Conservation (phyloP, 495 filamentous ascomycete genomes). For the Ascodesmis nigricans region DNA sequence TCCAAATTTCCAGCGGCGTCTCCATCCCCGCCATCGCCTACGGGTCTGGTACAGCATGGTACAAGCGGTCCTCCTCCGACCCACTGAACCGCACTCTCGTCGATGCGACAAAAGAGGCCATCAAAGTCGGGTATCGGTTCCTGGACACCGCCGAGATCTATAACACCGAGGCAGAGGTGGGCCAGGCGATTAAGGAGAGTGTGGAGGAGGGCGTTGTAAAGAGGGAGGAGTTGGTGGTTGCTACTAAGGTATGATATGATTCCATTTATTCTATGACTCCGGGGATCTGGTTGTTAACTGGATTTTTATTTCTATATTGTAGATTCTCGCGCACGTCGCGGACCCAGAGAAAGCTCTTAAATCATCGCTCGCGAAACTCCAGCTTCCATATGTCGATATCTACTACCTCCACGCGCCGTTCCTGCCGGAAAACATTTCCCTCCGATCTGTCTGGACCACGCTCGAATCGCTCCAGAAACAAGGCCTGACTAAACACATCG, state of each 20-base stretch:
- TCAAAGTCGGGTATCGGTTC: constrained; percentile 24
- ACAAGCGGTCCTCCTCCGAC: constrained; percentile 1
- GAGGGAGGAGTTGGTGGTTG: constrained; percentile 24
- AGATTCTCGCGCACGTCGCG: constrained; percentile 15
- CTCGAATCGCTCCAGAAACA: constrained; percentile 27
- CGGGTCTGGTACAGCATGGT: constrained; percentile 26
- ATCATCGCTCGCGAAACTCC: constrained; percentile 38
- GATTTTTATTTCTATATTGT: constrained; percentile 3
- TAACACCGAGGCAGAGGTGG: constrained; percentile 25
- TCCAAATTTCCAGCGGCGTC: constrained; percentile 35
- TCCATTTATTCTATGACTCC: constrained; percentile 12
- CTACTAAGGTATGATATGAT: constrained; percentile 24
- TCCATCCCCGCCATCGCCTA: constrained; percentile 39
- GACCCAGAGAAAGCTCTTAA: constrained; percentile 30
- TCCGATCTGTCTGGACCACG: constrained; percentile 24
- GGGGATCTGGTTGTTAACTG: neutral
- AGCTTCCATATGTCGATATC: constrained; percentile 43
- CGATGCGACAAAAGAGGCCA: constrained; percentile 22
- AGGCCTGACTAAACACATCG: constrained; percentile 26
- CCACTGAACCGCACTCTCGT: constrained; percentile 6
- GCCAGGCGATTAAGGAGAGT: constrained; percentile 24
- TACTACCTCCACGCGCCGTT: constrained; percentile 23
- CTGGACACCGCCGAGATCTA: constrained; percentile 26
- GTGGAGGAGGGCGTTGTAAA: constrained; percentile 22
- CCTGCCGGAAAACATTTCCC: constrained; percentile 13